These are phyloP conservation scores for Lachnellula cervina DNA, from an alignment of 2,329 filamentous ascomycete species.

Conservation along the genomic window DNA sequence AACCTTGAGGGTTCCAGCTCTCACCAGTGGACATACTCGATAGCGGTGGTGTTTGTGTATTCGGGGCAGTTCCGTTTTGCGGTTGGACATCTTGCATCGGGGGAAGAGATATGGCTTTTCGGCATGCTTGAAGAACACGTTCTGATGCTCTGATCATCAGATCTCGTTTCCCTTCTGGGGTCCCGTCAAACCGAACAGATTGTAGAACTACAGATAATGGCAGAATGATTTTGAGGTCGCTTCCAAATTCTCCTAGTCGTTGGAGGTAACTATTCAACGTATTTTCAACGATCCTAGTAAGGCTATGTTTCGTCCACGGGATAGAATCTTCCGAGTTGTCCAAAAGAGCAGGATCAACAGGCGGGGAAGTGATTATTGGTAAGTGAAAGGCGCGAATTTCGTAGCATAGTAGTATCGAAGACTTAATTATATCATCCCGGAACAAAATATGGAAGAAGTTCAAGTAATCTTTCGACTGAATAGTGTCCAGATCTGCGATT, in stretches of 20 bases:
- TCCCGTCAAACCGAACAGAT: constrained; percentile 28
- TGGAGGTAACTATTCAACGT: constrained; percentile 29
- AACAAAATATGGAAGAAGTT: constrained; percentile 21
- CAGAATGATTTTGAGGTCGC: constrained; percentile 31
- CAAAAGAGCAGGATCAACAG: background rate
- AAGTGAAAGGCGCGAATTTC: constrained; percentile 17
- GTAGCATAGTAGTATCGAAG: constrained; percentile 17
- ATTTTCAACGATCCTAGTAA: constrained; percentile 28
- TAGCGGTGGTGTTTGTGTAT: background rate
- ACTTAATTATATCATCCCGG: constrained; percentile 16
- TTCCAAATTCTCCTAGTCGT: constrained; percentile 26
- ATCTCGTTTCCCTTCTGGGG: constrained; percentile 22
- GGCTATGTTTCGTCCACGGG: constrained; percentile 23
- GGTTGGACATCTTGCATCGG: background rate
- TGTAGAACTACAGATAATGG: constrained; percentile 30
- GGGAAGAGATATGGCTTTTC: constrained; percentile 11
- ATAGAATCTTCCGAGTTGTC: constrained; percentile 2
- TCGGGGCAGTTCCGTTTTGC: background rate
- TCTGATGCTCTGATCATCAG: constrained; percentile 28
- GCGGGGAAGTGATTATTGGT: background rate
- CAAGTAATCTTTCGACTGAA: constrained; percentile 18
- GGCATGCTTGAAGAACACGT: constrained; percentile 25
- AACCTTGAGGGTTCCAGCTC: background rate
- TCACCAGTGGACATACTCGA: background rate
- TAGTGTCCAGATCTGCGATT: constrained; percentile 14